A percentile compares a stretch with the other conserved stretches of the same genome.
Evolutionary conservation across 306 rosid species (phyloP).

Genomic region (Biancaea sappan): DNA sequence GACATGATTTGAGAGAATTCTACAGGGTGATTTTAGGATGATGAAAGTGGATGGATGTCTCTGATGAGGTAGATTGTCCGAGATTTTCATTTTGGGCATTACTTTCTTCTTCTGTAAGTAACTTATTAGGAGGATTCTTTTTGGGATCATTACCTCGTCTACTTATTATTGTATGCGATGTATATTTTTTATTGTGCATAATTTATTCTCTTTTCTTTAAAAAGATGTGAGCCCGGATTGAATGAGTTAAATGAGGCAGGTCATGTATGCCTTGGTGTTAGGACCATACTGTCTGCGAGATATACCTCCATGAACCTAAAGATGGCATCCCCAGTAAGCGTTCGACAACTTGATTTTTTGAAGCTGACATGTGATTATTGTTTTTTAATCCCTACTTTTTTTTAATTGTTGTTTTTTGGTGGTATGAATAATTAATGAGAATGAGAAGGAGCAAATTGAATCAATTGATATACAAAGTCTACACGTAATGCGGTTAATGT

Average conservation of each 20-base stretch:
- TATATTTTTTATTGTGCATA: neutral
- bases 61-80: neutral
- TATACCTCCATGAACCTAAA: no score
- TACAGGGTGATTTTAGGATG: neutral
- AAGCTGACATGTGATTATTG: no score
- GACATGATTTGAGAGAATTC: neutral
- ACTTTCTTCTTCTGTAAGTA: constrained; percentile 6
- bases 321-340: no score
- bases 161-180: neutral
- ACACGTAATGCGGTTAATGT: neutral
- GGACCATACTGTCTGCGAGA: no score
- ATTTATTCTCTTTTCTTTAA: neutral
- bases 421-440: neutral
- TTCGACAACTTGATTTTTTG: no score
- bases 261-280: neutral
- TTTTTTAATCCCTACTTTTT: no score
- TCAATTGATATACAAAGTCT: neutral
- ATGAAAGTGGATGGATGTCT: neutral
- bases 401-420: neutral
- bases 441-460: neutral
- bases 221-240: neutral
- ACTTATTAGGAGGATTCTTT: neutral
- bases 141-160: neutral
- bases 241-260: neutral
- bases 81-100: neutral